Base-by-base conservation (phyloP, 768 basidiomycete genomes). In the Piloderma croceum region DNA sequence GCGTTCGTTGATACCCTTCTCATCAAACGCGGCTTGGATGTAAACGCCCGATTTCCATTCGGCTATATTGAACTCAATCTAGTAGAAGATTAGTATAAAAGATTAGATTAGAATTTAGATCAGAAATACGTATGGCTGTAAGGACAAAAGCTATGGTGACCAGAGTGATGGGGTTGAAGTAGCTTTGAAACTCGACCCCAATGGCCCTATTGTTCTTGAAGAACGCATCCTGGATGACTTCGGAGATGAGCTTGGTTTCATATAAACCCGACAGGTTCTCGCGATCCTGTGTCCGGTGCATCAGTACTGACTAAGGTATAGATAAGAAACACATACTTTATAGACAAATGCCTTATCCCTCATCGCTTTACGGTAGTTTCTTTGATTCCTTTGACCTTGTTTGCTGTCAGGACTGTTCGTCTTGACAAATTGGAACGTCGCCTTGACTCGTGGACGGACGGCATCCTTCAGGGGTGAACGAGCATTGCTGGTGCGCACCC, bases 181-280 rank as follows among this genome's bases (percentile, higher is more conserved):
- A 24, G 7, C 48, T 44, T 0, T 33, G 33, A 21, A 27, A 48
- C 3, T 4, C 10, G 4, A 58, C 37, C 3, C 57, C 57, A 25
- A 58, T 48, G 10, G 51, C 50, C 2, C 42, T 38, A 13, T 41
- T 43, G 38, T 52, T 52, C 7, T 25, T 34, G 36, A 56, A 58
- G 48, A 45, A 59, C 32, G 49, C 36, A 2, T 31, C 38, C 35
- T 58, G 53, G 40, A 52, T 29, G 22, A 24, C 41, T 27, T 45
- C 48, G 34, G 51, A 53, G 19, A 55, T 45, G 27, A 52, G 33
- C 3, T n/a, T 15, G 23, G 23, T 15, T 27, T 25, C 4, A 41
- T 42, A 52, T 42, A 34, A 10, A 37, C 53, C 31, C 9, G 38
- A 19, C n/a, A n/a, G n/a, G n/a, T n/a, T n/a, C n/a, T n/a, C n/a